These are phyloP conservation scores for Alnus glutinosa DNA, from an alignment of 306 rosid genomes.

Conservation along the genomic window DNA sequence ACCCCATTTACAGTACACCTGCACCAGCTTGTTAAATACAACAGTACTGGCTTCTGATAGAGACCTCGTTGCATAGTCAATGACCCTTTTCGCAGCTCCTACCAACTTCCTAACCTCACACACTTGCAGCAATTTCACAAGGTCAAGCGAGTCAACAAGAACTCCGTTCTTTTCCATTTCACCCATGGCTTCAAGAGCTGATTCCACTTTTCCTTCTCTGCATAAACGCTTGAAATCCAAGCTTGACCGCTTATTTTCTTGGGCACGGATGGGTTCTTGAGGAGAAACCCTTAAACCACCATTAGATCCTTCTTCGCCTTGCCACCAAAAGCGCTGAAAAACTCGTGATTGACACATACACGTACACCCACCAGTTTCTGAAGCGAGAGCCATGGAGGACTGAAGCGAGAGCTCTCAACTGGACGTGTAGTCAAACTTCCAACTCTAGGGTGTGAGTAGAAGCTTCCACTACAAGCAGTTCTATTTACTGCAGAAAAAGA, in stretches of 20 bases:
- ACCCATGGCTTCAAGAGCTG: neutral
- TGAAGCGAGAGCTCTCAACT: neutral
- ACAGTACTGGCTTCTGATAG: neutral
- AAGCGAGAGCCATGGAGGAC: neutral
- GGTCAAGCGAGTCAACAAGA: neutral
- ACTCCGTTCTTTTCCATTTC: neutral
- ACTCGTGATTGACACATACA: neutral
- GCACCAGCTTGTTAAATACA: neutral
- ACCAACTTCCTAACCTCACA: neutral
- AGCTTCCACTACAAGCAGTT: no score
- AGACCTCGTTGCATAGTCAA: neutral
- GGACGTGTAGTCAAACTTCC: neutral
- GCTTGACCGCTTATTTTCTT: conserved; percentile 1
- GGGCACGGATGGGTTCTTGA: neutral
- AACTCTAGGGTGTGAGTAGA: neutral
- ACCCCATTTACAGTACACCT: neutral
- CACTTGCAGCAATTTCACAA: conserved; percentile 5
- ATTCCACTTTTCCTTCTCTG: conserved; percentile 10
- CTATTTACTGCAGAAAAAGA: no score
- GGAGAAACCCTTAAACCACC: no score
- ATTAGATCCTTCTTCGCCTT: neutral
- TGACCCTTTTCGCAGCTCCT: conserved; percentile 2
- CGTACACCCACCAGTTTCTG: neutral
- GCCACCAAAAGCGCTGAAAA: neutral
- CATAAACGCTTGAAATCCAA: neutral